A percentile compares a stretch with the other conserved stretches of the same genome.
These are phyloP conservation scores for Cenchrus purpureus DNA, from an alignment of 176 grass and related monocot genomes.

Conservation along the genomic window DNA sequence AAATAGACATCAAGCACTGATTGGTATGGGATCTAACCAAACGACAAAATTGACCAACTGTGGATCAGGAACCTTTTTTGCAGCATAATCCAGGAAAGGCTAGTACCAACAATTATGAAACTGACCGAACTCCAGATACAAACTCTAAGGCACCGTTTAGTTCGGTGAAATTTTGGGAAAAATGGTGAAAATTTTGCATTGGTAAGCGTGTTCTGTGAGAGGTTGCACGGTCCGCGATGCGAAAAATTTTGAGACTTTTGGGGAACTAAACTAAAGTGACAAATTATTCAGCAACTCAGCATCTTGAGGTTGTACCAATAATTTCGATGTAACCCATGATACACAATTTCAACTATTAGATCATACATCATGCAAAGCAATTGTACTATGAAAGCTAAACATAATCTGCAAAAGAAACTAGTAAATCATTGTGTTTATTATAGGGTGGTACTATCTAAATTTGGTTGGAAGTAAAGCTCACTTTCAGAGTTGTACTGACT, in stretches of 20 bases:
- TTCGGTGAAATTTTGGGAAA: too few species aligned
- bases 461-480: conserved; percentile 33
- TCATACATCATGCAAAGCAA: conserved; percentile 18
- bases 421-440: background rate
- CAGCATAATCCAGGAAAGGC: background rate
- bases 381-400: conserved; percentile 22
- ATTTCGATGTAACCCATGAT: conserved; percentile 22
- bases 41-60: conserved; percentile 18
- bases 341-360: conserved; percentile 18
- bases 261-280: conserved; percentile 1
- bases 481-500: background rate
- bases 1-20: background rate
- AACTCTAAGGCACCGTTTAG: too few species aligned
- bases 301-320: conserved; percentile 27
- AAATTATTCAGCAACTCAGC: background rate
- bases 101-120: conserved; percentile 39
- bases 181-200: too few species aligned
- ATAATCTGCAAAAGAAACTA: conserved; percentile 3
- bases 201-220: too few species aligned
- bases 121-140: conserved; percentile 12
- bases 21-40: conserved; percentile 2
- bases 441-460: conserved; percentile 6
- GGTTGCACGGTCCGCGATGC: too few species aligned
- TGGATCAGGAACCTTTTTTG: background rate
- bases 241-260: too few species aligned